Evolutionary conservation across 345 rosid genomes (phyloP).

Genomic region (Rhodamnia rubescens): DNA sequence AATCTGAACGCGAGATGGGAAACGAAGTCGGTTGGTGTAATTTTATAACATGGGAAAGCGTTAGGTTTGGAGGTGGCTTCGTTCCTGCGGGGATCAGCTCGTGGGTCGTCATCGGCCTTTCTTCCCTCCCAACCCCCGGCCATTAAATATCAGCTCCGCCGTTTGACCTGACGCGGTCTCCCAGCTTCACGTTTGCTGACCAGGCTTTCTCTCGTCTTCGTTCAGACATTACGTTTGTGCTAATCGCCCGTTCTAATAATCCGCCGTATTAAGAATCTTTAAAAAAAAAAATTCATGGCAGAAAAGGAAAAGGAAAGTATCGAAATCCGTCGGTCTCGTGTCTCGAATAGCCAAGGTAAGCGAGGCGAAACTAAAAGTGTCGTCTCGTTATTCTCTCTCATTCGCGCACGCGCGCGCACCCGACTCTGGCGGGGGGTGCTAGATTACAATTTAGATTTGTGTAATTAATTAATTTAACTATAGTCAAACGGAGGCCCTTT

Average conservation of each 20-base stretch:
- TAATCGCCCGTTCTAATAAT: neutral
- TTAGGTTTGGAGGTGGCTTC: neutral
- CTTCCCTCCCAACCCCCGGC: no score
- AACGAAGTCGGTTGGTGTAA: neutral
- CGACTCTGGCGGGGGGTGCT: rapidly evolving
- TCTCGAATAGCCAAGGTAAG: neutral
- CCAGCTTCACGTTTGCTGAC: neutral
- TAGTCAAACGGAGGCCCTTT: neutral
- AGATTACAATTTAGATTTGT: neutral
- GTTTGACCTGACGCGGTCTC: neutral
- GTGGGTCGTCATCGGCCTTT: neutral
- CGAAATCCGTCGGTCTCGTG: neutral
- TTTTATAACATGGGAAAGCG: neutral
- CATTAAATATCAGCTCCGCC: neutral
- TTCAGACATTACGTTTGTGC: neutral
- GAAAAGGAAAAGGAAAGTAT: no score
- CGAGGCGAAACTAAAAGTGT: rapidly evolving
- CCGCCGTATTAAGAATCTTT: neutral
- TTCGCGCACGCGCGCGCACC: no score
- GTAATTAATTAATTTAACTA: neutral
- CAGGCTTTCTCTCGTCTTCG: neutral
- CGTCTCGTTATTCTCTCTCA: rapidly evolving
- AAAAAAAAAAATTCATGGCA: neutral
- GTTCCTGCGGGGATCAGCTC: neutral
- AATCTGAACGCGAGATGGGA: neutral